phyloP scores from a whole-genome alignment of 2,329 filamentous ascomycete genomes.

The Aspergillus unguis region DNA sequence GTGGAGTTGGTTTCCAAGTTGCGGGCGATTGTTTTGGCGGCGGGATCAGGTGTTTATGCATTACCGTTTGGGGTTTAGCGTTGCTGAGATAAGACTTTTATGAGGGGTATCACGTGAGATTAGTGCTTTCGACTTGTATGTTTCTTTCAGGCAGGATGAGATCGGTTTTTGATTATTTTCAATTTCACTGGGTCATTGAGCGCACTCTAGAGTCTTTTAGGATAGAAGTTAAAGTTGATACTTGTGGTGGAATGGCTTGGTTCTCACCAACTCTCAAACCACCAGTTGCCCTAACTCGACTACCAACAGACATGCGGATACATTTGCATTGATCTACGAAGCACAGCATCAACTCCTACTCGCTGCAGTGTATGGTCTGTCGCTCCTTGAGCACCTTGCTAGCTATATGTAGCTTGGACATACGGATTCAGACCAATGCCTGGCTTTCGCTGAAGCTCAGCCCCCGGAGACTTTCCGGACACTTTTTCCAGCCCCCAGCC shows the following conservation, averaged over 20 bases:
- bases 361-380: too few relatives aligned
- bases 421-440: background rate
- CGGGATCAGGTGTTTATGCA: conserved; percentile 33
- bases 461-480: conserved; percentile 15
- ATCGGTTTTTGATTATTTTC: too few relatives aligned
- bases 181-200: too few relatives aligned
- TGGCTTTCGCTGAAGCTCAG: background rate
- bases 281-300: too few relatives aligned
- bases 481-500: conserved; percentile 5
- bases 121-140: background rate
- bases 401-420: background rate
- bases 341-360: too few relatives aligned
- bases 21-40: conserved; percentile 22
- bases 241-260: too few relatives aligned
- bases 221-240: too few relatives aligned
- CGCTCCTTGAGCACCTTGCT: too few relatives aligned
- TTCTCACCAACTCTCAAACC: too few relatives aligned
- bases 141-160: background rate
- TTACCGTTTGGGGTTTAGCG: conserved; percentile 32
- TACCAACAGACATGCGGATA: too few relatives aligned
- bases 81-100: conserved; percentile 18
- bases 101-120: conserved; percentile 16
- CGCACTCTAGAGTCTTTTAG: too few relatives aligned
- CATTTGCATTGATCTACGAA: too few relatives aligned
- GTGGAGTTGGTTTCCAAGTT: conserved; percentile 11